Evolutionary conservation across 495 filamentous ascomycete species (phyloP), one percentile per base, ranked within the genome.

Genomic region (Aspergillus bridgeri): DNA sequence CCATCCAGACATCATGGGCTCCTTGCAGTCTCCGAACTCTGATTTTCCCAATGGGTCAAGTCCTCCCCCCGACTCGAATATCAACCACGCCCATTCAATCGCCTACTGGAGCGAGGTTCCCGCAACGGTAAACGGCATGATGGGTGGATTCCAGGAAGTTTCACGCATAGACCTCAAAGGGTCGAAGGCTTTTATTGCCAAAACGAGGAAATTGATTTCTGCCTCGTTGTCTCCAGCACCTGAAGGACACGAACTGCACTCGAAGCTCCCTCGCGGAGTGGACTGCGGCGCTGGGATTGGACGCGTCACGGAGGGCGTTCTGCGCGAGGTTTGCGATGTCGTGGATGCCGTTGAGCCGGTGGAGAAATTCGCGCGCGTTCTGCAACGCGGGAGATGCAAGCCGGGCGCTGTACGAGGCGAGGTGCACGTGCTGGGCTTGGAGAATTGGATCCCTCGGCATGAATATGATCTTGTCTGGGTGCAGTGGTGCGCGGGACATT

Each of bases 401-500:
- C 51, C 92, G n/a, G 85, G 86, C 0, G 74, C 80, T 33, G 78
- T 96, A 49, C 88, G 83, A 65, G 90, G 88, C 53, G 65, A 38
- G 9, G 33, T 38, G 33, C 17, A 38, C 9, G 17, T 13, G 13
- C 7, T 85, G 6, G 89, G 91, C 3, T 74, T 96, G 3, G 87
- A 96, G 73, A 71, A 83, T 38, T 96, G 91, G 91, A 57, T 60
- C 49, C 89, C 88, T 0, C 69, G 76, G 6, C 78, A 74, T 20
- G 71, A 69, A 45, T 88, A 89, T 59, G 81, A 75, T 57, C 48
- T 79, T 38, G 77, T 92, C 54, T 85, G 82, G 82, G 89, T 83
- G 48, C 93, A 97, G 72, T 96, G 92, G 91, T 97, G 92, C 73
- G 72, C 95, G n/a, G 90, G 91, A 17, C 88, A 96, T 67, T 73